Evolutionary conservation across 176 grass and related monocot species (phyloP), one percentile per base, ranked within the genome.

Genomic region (Musa troglodytarum): DNA sequence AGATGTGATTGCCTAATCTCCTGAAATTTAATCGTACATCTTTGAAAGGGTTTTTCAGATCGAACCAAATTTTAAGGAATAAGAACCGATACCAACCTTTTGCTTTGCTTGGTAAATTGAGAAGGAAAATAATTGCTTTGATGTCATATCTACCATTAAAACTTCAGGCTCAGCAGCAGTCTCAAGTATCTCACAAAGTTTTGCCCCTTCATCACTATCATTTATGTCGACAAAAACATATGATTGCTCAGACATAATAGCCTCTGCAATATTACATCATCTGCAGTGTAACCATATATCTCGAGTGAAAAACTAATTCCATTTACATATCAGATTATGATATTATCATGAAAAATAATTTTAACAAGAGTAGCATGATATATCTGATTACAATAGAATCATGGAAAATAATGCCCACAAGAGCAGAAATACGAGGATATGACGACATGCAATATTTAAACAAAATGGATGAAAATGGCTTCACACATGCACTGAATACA

Each of bases 191-290:
- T n/a, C n/a, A n/a, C n/a, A n/a, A n/a, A n/a, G n/a, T n/a, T n/a
- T n/a, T n/a, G n/a, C n/a, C n/a, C n/a, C n/a, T n/a, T n/a, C n/a
- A n/a, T n/a, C n/a, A n/a, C n/a, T n/a, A n/a, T n/a, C n/a, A n/a
- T n/a, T n/a, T n/a, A n/a, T n/a, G n/a, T n/a, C n/a, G n/a, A n/a
- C n/a, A n/a, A n/a, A n/a, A n/a, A n/a, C n/a, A n/a, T n/a, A n/a
- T n/a, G n/a, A n/a, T n/a, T n/a, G n/a, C n/a, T n/a, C n/a, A n/a
- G n/a, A n/a, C n/a, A n/a, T n/a, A n/a, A n/a, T n/a, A n/a, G n/a
- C n/a, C n/a, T n/a, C n/a, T n/a, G n/a, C n/a, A n/a, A n/a, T n/a
- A 65, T 89, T 91, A 77, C 79, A 87, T 85, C 83, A 85, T 78
- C 94, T 93, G 64, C 71, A 91, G 53, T 54, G 23, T 10, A 20